Base-by-base conservation (phyloP, 331 rosid species). In the Malus hybrid region DNA sequence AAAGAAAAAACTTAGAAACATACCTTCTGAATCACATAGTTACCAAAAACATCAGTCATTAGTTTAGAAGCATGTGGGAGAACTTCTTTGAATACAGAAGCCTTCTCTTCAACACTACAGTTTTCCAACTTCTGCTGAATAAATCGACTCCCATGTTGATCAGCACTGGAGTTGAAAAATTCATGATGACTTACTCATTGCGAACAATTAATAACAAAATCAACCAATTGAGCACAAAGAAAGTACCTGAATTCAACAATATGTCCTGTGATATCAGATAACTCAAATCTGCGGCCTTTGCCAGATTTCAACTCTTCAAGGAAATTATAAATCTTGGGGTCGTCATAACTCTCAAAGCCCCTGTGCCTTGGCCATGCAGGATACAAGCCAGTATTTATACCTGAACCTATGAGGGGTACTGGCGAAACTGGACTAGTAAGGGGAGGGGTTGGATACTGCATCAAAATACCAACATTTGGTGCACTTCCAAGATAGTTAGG, bases 81-180 rank as follows among this genome's bases (percentile, higher is more conserved):
- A 80, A 90, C 85, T 84, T 88, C 92, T 76, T 83, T 81, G 80
- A 86, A 90, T 74, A 88, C 89, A 69, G 89, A 81, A 67, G 46
- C 83, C 80, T 85, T 86, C 76, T 86, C 90, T 81, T 88, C 90
- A 66, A 68, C 79, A 84, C 83, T 83, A 73, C 96, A 88, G 73
- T 73, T 76, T 70, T 91, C 97, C 82, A 91, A 83, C 87, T 91
- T 91, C 87, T 89, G 97, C 86, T 91, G 97, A 76, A 91, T 91
- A 82, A 91, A 91, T 69, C 97, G 91, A 81, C 97, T 89, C 80
- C 97, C 95, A 70, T 91, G 95, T 83, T 91, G 97, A 83, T 89
- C 95, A 76, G 88, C 71, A 57, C 97, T 91, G 96, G 61, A 81
- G 80, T 72, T 48, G 64, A 79, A 71, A 67, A 82, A 63, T 66